These are phyloP conservation scores for Aspergillus niger DNA, from an alignment of 2,329 filamentous ascomycete genomes.

Conservation along the genomic window DNA sequence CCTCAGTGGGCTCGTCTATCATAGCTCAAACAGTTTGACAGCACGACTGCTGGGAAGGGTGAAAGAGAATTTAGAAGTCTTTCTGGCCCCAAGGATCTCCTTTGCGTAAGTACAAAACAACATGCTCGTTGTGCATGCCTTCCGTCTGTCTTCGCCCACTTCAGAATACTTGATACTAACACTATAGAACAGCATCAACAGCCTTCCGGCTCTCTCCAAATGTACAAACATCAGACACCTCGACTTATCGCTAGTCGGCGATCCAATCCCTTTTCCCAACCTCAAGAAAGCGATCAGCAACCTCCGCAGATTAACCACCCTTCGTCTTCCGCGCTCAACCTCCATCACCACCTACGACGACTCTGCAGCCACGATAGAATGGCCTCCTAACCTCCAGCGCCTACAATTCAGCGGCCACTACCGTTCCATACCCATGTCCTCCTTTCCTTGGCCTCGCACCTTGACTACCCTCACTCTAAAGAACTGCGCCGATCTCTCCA, in stretches of 20 bases:
- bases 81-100: constrained; percentile 59
- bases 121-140: neutral
- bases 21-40: constrained; percentile 60
- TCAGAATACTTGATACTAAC: neutral
- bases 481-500: constrained; percentile 29
- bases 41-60: constrained; percentile 58
- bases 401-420: constrained; percentile 31
- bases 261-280: constrained; percentile 51
- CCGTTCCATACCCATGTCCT: constrained; percentile 17
- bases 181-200: constrained; percentile 47
- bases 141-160: neutral
- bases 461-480: constrained; percentile 29
- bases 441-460: constrained; percentile 32
- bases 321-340: constrained; percentile 48
- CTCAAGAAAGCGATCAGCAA: constrained; percentile 55
- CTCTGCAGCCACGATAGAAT: constrained; percentile 16
- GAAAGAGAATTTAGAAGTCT: constrained; percentile 55
- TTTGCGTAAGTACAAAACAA: constrained; percentile 52
- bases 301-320: constrained; percentile 46
- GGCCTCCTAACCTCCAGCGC: constrained; percentile 30
- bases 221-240: constrained; percentile 53
- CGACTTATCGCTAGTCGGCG: constrained; percentile 56
- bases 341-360: constrained; percentile 20
- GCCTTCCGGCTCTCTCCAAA: constrained; percentile 59
- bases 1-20: constrained; percentile 59